These are phyloP conservation scores for Fraxinus baroniana DNA, from an alignment of 305 asterid species.

Conservation along the genomic window DNA sequence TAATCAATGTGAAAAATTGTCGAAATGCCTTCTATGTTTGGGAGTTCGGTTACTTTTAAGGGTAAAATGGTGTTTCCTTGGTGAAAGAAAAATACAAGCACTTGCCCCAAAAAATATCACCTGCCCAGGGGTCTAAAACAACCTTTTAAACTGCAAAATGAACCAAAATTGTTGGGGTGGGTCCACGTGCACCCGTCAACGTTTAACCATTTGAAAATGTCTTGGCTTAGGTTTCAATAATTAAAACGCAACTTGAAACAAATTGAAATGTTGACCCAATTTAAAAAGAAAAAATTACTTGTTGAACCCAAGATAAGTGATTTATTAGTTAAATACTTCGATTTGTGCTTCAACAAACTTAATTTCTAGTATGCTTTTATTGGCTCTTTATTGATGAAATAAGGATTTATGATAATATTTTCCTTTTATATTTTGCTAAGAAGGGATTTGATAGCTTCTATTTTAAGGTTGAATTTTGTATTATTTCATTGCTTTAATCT, in stretches of 20 bases:
- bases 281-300: not conserved
- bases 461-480: not conserved
- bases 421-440: not conserved
- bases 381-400: not conserved
- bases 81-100: not conserved
- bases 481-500: not conserved
- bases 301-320: not conserved
- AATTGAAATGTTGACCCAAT: not conserved
- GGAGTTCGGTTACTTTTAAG: not conserved
- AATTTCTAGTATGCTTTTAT: not conserved
- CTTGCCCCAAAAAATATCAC: not conserved
- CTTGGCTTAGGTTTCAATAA: no score
- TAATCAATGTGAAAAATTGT: no score
- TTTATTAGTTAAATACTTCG: not conserved
- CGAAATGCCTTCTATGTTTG: not conserved
- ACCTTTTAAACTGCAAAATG: not conserved
- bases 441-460: not conserved
- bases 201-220: not conserved
- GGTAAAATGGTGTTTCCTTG: not conserved
- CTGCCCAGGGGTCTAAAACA: not conserved
- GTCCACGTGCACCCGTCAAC: not conserved
- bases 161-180: not conserved
- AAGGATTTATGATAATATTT: not conserved
- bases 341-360: not conserved
- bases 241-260: not conserved